Evolutionary conservation across 2,329 filamentous ascomycete species (phyloP), one percentile per base, ranked within the genome.

Genomic region (Botrytis elliptica): DNA sequence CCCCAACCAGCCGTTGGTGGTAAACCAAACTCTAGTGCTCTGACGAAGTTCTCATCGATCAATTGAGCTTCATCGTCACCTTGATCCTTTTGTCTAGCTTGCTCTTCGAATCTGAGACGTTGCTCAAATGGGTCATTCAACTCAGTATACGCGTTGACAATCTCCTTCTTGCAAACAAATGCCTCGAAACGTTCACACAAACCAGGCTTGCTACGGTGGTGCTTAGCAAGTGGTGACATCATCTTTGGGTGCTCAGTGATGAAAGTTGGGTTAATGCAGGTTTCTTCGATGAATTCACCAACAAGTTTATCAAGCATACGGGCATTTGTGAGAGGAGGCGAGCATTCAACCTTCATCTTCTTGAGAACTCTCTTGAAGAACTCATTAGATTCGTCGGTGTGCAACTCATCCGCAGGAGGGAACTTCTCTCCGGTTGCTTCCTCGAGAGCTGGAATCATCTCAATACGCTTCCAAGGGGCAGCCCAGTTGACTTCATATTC

Each of bases 111-210:
- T 44, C 94, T 90, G 76, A 95, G 85, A 75, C 96, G 90, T 86
- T 99, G 96, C 84, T 98, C 95, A 80, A 97, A 95, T 73, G 95
- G 94, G 80, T 98, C 93, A 87, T 97, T 97, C 88, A 99, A 91
- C 89, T 99, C 96, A 57, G 95, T 98, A 85, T 98, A 87, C 9
- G 95, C 95, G 81, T 99, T 98, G 80, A 92, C 92, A 78, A 98
- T 98, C 83, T 98, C 95, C 89, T 96, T 97, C 88, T 94, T 97
- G 87, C 92, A 94, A 64, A 98, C 96, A 78, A 99, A 99, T 18
- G 93, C 95, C 85, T 99, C 96, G 83, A 98, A 98, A 72, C 96
- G 93, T 86, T 99, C 96, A 83, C 94, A 98, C 49, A 99, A 89
- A 80, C 95, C 96, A 71, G 91, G 88, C 76, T 90, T 89, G 65